Evolutionary conservation across 495 filamentous ascomycete genomes (phyloP), one percentile per base, ranked within the genome.

Genomic region (Penicillium cosmopolitanum): DNA sequence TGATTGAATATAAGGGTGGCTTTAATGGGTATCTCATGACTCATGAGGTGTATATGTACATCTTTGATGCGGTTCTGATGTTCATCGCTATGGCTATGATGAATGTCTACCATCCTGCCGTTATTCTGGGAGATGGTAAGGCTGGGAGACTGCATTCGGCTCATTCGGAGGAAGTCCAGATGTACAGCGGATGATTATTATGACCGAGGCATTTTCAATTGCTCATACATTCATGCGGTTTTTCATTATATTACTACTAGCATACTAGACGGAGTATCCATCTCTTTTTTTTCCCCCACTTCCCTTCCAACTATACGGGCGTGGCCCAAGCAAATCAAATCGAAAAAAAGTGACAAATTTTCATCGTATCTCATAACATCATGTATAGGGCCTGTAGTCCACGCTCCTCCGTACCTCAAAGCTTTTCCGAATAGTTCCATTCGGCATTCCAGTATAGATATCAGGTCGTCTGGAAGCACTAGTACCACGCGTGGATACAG

Each of bases 61-160:
- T 86, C 12, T 89, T 89, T 61, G 88, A 91, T 67, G 70, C 77
- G 21, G 23, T 77, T 36, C 66, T 85, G 48, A 90, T 91, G 87
- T 61, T 84, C 28, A 9, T 66, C 2, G 82, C 81, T 18, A 81
- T 84, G 72, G 65, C 80, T 0, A 56, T 84, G 1, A 84, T 87
- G 66, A 82, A 77, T 56, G 44, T 76, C 11, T 70, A 65, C 25
- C 70, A 75, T 43, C 72, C 72, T 1, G 69, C 67, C 7, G 62
- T 50, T 19, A 70, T 70, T 50, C 8, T 70, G 33, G 67, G 67
- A 19, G 57, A 73, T 65, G 66, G 67, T 13, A 62, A 62, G 53
- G 35, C 54, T 25, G 62, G 19, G 2, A 46, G 19, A 11, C 46
- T 21, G 10, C 18, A 60, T 35, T 38, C 52, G 8, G 57, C 40